Evolutionary conservation across 1,139 yeast genomes (phyloP).

Genomic region (Sugiyamaella sp.): DNA sequence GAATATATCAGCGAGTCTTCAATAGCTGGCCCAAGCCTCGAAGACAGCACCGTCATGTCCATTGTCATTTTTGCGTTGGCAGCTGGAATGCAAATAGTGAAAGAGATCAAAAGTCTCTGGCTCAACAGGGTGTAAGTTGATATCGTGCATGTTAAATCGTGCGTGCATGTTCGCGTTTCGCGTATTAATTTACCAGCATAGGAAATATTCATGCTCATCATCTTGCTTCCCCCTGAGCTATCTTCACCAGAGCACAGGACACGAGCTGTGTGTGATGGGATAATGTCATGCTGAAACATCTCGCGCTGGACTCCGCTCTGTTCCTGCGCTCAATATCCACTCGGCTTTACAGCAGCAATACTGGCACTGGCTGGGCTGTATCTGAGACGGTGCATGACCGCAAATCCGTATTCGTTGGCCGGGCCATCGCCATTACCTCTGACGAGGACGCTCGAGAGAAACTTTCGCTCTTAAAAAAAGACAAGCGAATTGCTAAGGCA

Average conservation of each 20-base stretch:
- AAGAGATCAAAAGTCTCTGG: not conserved
- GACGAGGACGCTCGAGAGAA: slow-evolving; percentile 62
- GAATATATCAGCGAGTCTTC: slow-evolving; percentile 11
- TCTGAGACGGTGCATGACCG: slow-evolving; percentile 77
- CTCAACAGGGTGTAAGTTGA: not conserved
- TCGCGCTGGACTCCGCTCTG: not conserved
- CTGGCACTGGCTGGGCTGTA: slow-evolving; percentile 53
- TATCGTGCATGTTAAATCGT: not conserved
- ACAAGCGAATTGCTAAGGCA: slow-evolving; percentile 64
- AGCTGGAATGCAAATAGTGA: not conserved
- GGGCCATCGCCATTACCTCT: slow-evolving; percentile 59
- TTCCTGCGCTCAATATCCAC: not conserved
- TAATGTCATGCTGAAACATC: slow-evolving; percentile 8
- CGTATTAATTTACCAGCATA: slow-evolving; percentile 1
- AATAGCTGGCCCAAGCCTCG: slow-evolving; percentile 16
- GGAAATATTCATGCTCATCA: too few species aligned
- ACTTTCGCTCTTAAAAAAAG: slow-evolving; percentile 52
- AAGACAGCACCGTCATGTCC: slow-evolving; percentile 5
- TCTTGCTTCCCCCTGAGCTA: too few species aligned
- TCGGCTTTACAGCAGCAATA: not conserved
- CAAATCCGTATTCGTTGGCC: slow-evolving; percentile 83
- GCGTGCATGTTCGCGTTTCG: not conserved
- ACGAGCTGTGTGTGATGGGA: too few species aligned
- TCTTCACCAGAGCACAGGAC: too few species aligned
- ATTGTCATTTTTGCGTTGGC: slow-evolving; percentile 9